Conservation (phyloP, 352 stramenopile genomes). For the Phytophthora litchii region DNA sequence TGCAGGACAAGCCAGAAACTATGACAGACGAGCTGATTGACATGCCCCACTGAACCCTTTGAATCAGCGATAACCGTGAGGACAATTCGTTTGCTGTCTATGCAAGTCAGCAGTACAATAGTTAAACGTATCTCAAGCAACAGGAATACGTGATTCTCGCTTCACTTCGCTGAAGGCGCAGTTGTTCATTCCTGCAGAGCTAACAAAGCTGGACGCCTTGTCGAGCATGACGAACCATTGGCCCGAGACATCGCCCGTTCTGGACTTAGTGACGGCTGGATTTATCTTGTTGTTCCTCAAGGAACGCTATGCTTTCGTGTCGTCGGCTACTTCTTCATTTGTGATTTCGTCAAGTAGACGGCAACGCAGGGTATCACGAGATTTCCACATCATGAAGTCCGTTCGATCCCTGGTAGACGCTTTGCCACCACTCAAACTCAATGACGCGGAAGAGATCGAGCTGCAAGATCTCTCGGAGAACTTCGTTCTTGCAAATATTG, state of each 20-base stretch:
- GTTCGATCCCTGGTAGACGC: conserved; percentile 22
- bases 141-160: conserved; percentile 16
- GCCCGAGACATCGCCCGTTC: conserved; percentile 22
- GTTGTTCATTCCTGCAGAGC: conserved; percentile 14
- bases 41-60: conserved; percentile 9
- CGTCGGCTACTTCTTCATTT: conserved; percentile 15
- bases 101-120: conserved; percentile 25
- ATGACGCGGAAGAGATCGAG: conserved; percentile 18
- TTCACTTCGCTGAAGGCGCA: too few species aligned
- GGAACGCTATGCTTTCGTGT: neutral
- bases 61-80: too few species aligned
- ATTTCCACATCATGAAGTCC: conserved; percentile 20
- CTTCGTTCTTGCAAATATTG: conserved; percentile 38
- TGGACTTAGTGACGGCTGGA: conserved; percentile 19
- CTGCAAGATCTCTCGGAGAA: conserved; percentile 33
- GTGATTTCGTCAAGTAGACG: conserved; percentile 13
- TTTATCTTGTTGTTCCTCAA: conserved; percentile 4
- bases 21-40: conserved; percentile 4
- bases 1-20: conserved; percentile 19
- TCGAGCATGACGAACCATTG: too few species aligned
- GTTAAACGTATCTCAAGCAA: conserved; percentile 14
- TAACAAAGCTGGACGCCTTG: conserved; percentile 11
- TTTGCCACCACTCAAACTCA: conserved; percentile 39
- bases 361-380: conserved; percentile 1
- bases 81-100: too few species aligned